These are phyloP conservation scores for Thelonectria discophora DNA, from an alignment of 2,329 filamentous ascomycete genomes.

Conservation along the genomic window DNA sequence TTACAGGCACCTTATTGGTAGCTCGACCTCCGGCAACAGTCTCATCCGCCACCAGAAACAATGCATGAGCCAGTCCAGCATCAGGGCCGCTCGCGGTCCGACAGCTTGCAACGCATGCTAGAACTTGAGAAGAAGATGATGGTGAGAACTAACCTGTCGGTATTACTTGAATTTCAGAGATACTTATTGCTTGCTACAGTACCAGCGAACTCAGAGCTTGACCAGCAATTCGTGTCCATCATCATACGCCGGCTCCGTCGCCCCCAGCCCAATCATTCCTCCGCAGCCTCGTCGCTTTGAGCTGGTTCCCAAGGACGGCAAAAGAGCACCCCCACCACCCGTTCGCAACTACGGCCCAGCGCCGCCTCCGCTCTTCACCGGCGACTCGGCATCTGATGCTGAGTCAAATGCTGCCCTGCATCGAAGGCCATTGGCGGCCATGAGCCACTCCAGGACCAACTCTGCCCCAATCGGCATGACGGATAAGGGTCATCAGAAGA, in stretches of 20 bases:
- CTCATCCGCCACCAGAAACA: slow-evolving; percentile 22
- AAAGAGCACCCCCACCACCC: slow-evolving; percentile 36
- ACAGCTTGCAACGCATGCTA: slow-evolving; percentile 67
- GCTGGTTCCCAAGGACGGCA: slow-evolving; percentile 38
- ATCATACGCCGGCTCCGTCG: slow-evolving; percentile 33
- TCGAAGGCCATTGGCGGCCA: slow-evolving; percentile 29
- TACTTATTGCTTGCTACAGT: background rate
- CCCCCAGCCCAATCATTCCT: slow-evolving; percentile 28
- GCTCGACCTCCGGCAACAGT: slow-evolving; percentile 13
- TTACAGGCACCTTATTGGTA: slow-evolving; percentile 19
- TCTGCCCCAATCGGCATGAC: slow-evolving; percentile 21
- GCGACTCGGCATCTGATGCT: slow-evolving; percentile 24
- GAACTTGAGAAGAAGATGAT: slow-evolving; percentile 67
- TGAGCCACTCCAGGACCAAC: slow-evolving; percentile 20
- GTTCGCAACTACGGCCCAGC: slow-evolving; percentile 39
- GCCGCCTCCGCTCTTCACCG: slow-evolving; percentile 33
- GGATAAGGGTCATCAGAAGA: slow-evolving; percentile 41
- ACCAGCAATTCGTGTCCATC: slow-evolving; percentile 7
- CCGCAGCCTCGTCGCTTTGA: slow-evolving; percentile 39
- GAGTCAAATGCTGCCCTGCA: slow-evolving; percentile 29
- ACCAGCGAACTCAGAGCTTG: slow-evolving; percentile 14
- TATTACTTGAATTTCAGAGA: background rate
- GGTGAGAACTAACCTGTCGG: slow-evolving; percentile 51
- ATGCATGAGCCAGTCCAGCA: slow-evolving; percentile 33
- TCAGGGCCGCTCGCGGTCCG: slow-evolving; percentile 44